Evolutionary conservation across 2,329 filamentous ascomycete genomes (phyloP), one percentile per base, ranked within the genome.

Genomic region (Colletotrichum magnum): DNA sequence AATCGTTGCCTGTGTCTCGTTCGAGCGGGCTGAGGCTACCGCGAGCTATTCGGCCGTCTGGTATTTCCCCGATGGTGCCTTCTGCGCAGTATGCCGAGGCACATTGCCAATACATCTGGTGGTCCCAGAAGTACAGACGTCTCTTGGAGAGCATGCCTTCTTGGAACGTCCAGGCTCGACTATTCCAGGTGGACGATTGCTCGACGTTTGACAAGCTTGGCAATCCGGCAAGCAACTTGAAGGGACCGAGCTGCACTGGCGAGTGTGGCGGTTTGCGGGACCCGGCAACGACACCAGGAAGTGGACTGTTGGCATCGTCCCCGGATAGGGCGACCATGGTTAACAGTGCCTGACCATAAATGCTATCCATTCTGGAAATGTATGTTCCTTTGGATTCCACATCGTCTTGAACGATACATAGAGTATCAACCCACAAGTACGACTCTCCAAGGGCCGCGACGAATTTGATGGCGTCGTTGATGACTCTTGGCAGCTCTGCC

Each of bases 121-220:
- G n/a, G 12, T 61, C 48, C 2, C 28, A 41, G 58, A 61, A 15
- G 47, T 53, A 61, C 2, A 61, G 15, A 7, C 58, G 0, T 2
- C 28, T 61, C 16, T 16, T 6, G 18, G 58, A 61, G 7, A 61
- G 41, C 0, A 53, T 4, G 2, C 12, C 58, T 53, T 61, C 58
- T 18, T 61, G 58, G 5, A 61, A 61, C 2, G 58, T 61, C 58
- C 58, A 53, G 2, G 26, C 58, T 53, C 58, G 21, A 1, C 16
- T 36, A 1, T 12, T 26, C 58, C 58, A 61, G 18, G 21, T 52
- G 4, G 58, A 53, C 0, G 16, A 21, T 12, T 41, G 13, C 32
- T 32, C 3, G 1, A 61, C n/a, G 0, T 26, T 10, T 4, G n/a
- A 5, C 12, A 61, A 36, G 7, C 3, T 5, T 6, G 58, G 58